These are phyloP conservation scores for Rhododendron williamsianum DNA, from an alignment of 148 eudicot species.

Conservation along the genomic window DNA sequence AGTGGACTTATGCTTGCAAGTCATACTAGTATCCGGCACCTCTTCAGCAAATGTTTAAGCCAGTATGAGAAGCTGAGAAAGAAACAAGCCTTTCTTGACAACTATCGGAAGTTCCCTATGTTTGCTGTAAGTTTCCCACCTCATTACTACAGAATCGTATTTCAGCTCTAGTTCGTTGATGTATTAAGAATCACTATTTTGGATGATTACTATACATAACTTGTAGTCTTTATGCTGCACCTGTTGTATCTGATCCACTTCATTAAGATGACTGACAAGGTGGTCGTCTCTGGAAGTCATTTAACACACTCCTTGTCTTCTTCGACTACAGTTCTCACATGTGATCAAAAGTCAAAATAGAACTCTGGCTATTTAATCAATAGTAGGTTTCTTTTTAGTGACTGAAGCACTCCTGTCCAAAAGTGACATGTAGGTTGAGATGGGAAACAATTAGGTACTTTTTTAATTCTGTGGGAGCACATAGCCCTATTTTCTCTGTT, in stretches of 20 bases:
- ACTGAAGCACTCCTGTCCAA: neutral
- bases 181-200: neutral
- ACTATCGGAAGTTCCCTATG: slow-evolving; percentile 88
- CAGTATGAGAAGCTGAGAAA: slow-evolving; percentile 91
- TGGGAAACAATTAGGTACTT: slow-evolving; percentile 2
- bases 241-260: neutral
- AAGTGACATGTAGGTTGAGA: neutral
- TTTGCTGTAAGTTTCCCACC: slow-evolving; percentile 74
- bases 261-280: neutral
- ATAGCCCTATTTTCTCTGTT: neutral
- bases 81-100: slow-evolving; percentile 97
- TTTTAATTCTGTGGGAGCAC: neutral
- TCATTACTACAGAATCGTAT: neutral
- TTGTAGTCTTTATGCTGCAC: neutral
- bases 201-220: neutral
- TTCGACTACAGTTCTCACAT: neutral
- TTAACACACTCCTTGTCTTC: neutral
- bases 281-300: neutral
- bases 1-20: slow-evolving; percentile 98
- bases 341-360: neutral
- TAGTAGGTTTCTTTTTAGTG: neutral
- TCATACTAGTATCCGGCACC: slow-evolving; percentile 94
- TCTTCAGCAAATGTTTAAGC: slow-evolving; percentile 82
- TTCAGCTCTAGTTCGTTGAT: neutral
- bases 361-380: neutral